These are phyloP conservation scores for Trichoderma gracile DNA, from an alignment of 2,329 filamentous ascomycete species.

Conservation along the genomic window DNA sequence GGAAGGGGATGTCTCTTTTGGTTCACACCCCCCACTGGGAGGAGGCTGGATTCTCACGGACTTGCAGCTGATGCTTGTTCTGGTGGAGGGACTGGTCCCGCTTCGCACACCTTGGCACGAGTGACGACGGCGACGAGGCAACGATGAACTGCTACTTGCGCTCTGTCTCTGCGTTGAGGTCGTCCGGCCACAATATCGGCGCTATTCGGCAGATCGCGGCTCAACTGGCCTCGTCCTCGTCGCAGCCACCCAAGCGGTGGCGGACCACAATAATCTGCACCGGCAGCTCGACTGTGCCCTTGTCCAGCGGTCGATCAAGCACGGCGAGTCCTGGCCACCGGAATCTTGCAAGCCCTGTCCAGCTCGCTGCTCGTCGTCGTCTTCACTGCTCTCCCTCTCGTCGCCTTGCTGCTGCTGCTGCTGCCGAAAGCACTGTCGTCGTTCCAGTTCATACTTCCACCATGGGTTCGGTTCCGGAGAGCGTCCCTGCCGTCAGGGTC, in stretches of 20 bases:
- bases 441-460: slow-evolving; percentile 19
- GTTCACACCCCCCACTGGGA: background rate
- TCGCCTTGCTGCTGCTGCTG: too few species aligned
- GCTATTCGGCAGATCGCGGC: slow-evolving; percentile 16
- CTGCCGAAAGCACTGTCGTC: background rate
- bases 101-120: slow-evolving; percentile 9
- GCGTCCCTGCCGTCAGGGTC: slow-evolving; percentile 51
- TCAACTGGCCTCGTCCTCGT: background rate
- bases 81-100: background rate
- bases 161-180: background rate
- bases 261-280: background rate
- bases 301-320: background rate
- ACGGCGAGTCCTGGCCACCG: background rate
- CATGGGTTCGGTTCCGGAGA: slow-evolving; percentile 38
- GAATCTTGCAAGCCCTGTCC: background rate
- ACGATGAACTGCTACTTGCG: slow-evolving; percentile 5
- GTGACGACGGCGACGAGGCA: background rate
- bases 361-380: background rate
- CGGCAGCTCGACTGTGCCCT: background rate
- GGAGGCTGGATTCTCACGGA: background rate
- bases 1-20: background rate
- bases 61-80: slow-evolving; percentile 10
- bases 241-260: background rate
- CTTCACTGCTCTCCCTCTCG: background rate
- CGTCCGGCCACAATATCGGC: background rate